phyloP scores from a whole-genome alignment of 352 stramenopile species.

The Phytophthora boehmeriae region DNA sequence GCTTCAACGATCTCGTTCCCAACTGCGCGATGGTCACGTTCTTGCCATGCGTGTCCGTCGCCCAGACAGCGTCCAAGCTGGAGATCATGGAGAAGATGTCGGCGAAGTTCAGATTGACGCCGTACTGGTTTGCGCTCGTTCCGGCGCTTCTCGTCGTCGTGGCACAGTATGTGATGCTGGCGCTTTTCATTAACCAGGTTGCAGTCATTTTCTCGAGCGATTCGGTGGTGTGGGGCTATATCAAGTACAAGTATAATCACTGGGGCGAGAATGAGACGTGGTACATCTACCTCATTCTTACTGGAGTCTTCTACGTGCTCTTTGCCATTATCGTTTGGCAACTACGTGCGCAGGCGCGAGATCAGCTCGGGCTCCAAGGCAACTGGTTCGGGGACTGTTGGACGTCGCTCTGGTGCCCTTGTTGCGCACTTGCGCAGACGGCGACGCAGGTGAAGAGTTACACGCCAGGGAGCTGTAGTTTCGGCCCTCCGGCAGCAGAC shows the following conservation, averaged over 20 bases:
- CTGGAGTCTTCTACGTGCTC: slow-evolving; percentile 26
- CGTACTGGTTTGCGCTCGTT: slow-evolving; percentile 28
- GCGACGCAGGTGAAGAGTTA: slow-evolving; percentile 57
- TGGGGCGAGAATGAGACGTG: slow-evolving; percentile 29
- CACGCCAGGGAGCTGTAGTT: slow-evolving; percentile 39
- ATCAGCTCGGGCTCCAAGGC: slow-evolving; percentile 18
- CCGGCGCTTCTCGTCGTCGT: slow-evolving; percentile 24
- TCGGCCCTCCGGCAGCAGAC: slow-evolving; percentile 25
- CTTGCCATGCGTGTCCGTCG: slow-evolving; percentile 43
- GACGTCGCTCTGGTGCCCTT: slow-evolving; percentile 34
- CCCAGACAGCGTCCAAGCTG: slow-evolving; percentile 40
- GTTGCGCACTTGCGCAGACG: slow-evolving; percentile 45
- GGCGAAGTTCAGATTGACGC: slow-evolving; percentile 18
- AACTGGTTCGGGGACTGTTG: slow-evolving; percentile 31
- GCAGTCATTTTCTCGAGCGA: slow-evolving; percentile 25
- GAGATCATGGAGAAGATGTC: slow-evolving; percentile 34
- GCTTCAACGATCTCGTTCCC: slow-evolving; percentile 41
- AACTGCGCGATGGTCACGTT: slow-evolving; percentile 48
- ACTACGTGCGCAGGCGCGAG: slow-evolving; percentile 17
- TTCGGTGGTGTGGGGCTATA: slow-evolving; percentile 28
- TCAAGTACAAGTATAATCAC: slow-evolving; percentile 40
- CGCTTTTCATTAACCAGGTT: slow-evolving; percentile 31
- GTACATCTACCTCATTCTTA: slow-evolving; percentile 33
- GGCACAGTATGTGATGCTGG: slow-evolving; percentile 27
- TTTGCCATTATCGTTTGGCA: slow-evolving; percentile 30